These are phyloP conservation scores for Usnea hakonensis DNA, from an alignment of 495 filamentous ascomycete genomes.

Conservation along the genomic window DNA sequence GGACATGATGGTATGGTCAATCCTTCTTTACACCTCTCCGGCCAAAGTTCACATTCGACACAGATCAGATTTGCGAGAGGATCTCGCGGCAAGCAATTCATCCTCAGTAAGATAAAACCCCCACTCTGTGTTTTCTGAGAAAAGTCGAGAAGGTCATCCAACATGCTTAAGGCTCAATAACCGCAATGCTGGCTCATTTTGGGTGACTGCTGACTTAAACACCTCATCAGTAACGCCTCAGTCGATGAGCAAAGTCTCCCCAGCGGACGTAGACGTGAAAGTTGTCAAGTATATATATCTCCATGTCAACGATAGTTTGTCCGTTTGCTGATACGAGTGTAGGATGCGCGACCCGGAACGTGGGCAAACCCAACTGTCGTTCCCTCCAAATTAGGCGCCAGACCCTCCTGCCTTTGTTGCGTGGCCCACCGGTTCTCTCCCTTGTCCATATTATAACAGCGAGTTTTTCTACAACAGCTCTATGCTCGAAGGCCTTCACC, in stretches of 20 bases:
- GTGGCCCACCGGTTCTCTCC: background rate
- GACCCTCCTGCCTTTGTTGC: background rate
- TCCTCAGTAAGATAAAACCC: constrained; percentile 48
- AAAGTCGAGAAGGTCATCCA: background rate
- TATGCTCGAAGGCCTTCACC: background rate
- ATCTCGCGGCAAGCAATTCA: constrained; percentile 84
- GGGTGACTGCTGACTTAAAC: background rate
- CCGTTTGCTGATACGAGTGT: constrained; percentile 12
- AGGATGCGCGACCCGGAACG: constrained; percentile 56
- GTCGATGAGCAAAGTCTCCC: constrained; percentile 54
- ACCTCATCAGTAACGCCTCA: constrained; percentile 63
- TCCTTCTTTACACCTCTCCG: constrained; percentile 6
- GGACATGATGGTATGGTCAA: constrained; percentile 73
- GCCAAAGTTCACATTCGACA: constrained; percentile 17
- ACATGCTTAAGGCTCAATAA: background rate
- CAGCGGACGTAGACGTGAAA: constrained; percentile 66
- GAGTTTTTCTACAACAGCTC: background rate
- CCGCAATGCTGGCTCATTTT: background rate
- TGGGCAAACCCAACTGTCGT: constrained; percentile 28
- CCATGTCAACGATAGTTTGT: constrained; percentile 14
- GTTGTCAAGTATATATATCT: constrained; percentile 62
- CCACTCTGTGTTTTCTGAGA: background rate
- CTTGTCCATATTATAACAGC: background rate
- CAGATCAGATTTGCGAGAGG: constrained; percentile 76
- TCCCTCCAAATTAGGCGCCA: background rate